These are phyloP conservation scores for Pleurotus ostreatus DNA, from an alignment of 768 basidiomycete species.

Conservation along the genomic window DNA sequence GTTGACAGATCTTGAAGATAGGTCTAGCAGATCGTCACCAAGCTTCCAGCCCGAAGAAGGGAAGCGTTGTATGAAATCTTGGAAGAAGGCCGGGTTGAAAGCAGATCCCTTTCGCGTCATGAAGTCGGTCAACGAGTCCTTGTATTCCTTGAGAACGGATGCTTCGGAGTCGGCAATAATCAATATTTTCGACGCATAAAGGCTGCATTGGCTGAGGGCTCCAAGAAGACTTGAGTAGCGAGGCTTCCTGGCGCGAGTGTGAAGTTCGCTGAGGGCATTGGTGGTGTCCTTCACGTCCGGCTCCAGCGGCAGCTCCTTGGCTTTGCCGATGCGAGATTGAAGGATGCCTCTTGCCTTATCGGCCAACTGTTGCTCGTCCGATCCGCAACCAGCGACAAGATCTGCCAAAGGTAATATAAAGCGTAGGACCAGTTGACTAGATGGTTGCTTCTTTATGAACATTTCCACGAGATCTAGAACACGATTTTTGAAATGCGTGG, in stretches of 20 bases:
- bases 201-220: conserved; percentile 62
- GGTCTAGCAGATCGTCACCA: conserved; percentile 52
- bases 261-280: conserved; percentile 57
- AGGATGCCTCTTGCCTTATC: conserved; percentile 85
- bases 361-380: conserved; percentile 84
- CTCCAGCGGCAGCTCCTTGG: conserved; percentile 59
- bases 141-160: conserved; percentile 51
- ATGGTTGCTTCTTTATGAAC: conserved; percentile 72
- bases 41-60: conserved; percentile 64
- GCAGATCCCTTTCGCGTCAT: conserved; percentile 76
- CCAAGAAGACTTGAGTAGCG: conserved; percentile 59
- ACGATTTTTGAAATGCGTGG: conserved; percentile 94
- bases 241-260: conserved; percentile 65
- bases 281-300: conserved; percentile 40
- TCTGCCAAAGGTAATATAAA: conserved; percentile 76
- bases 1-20: conserved; percentile 63
- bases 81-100: conserved; percentile 71
- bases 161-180: conserved; percentile 38
- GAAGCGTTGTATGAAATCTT: conserved; percentile 69
- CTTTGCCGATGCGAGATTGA: conserved; percentile 65
- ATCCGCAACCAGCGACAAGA: conserved; percentile 58
- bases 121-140: conserved; percentile 68
- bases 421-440: conserved; percentile 64
- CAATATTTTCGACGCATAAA: conserved; percentile 61
- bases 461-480: conserved; percentile 92